Evolutionary conservation across 371 early-diverging fungal genomes (phyloP), one percentile per base, ranked within the genome.

Genomic region (Circinella umbellata): DNA sequence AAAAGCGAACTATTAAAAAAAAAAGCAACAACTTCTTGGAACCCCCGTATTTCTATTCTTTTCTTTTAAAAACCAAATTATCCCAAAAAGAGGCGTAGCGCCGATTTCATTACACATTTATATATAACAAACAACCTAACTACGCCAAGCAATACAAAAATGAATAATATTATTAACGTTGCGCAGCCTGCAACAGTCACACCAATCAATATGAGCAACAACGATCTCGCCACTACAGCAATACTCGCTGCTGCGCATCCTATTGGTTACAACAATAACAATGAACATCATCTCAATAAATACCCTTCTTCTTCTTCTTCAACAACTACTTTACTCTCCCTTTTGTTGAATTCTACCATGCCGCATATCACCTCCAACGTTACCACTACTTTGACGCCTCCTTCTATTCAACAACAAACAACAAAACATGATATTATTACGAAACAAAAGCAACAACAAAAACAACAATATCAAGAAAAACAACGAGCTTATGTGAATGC

Each of bases 401-500:
- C 51, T 8, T 11, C 49, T 51, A 14, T 42, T 53, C n/a, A 27
- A 57, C 57, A 18, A n/a, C 34, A 57, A 57, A 10, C 57, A 18
- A 34, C 57, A 18, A 18, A 57, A 38, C 64, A 54, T 17, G 51
- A 51, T 51, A 14, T 51, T 15, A 51, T 14, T 18, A 71, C 51
- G 48, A 65, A 63, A 51, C 64, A 61, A 53, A 53, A 54, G 47
- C 72, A 55, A 61, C 72, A 38, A 54, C 62, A 69, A 54, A 64
- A 34, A 48, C 54, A 55, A 7, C 54, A 65, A 49, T 51, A 69
- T 47, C 69, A 63, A 61, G 69, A 76, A 66, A 69, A 73, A 55
- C 71, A 81, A 63, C 72, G 77, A 17, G 59, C 76, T 34, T 84
- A 84, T 67, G 81, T 84, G 59, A 78, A 80, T 62, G 80, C 80